Evolutionary conservation across 2,329 filamentous ascomycete genomes (phyloP), one percentile per base, ranked within the genome.

Genomic region (Zymoseptoria ardabiliae): DNA sequence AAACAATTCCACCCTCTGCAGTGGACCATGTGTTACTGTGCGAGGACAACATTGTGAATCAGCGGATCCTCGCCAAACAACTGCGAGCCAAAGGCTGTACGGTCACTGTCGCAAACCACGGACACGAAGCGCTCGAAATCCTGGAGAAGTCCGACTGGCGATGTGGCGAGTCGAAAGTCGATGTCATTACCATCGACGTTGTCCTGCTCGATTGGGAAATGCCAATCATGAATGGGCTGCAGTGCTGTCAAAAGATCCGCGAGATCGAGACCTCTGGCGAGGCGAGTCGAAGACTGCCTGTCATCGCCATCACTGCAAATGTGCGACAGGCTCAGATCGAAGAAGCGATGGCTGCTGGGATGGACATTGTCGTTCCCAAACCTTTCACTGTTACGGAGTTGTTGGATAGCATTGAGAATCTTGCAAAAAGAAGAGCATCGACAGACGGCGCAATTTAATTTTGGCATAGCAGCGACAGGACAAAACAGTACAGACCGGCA

Each of bases 191-290:
- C 53, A 50, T 70, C 2, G 61, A 63, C 41, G 57, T 69, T 21
- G 60, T 70, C 9, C 58, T 69, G 13, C 64, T 68, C 59, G 68
- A 69, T 51, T 57, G 61, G 17, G 67, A 70, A 57, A 69, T 69
- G 67, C 68, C 68, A 3, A 58, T 66, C 2, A 66, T 68, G 59
- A 63, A 69, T 30, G 68, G 68, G 11, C 48, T 70, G 50, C 65
- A 59, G 4, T 69, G 67, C 55, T 61, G 63, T 8, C 50, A 56
- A 9, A 56, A 55, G 4, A 69, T 70, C 28, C 56, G 67, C 7
- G 58, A 64, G n/a, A 48, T 66, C 30, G 62, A 70, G 55, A 30
- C 23, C 3, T 50, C 63, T 19, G 58, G 50, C 6, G 9, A 41
- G 25, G 57, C 66, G 35, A 59, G 13, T 17, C 54, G 62, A 11